Conservation (phyloP, 2,329 filamentous ascomycete genomes). For the Hypoxylon sp. region DNA sequence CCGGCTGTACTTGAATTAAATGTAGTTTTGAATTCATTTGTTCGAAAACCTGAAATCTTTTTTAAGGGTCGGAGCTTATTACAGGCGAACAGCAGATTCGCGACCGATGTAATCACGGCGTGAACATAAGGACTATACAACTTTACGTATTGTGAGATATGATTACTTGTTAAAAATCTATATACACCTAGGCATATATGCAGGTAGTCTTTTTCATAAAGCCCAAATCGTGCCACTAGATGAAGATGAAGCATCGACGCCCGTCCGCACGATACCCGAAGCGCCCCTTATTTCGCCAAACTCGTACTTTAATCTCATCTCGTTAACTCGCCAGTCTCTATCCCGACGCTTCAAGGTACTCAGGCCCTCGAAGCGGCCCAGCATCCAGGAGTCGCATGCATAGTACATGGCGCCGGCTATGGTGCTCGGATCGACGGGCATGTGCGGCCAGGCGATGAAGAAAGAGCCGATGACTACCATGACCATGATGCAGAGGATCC, state of each 20-base stretch:
- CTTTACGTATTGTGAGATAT: too few species aligned
- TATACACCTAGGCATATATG: too few species aligned
- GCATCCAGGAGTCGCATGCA: constrained; percentile 48
- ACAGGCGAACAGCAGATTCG: too few species aligned
- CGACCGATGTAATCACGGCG: too few species aligned
- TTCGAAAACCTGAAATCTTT: too few species aligned
- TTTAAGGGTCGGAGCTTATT: too few species aligned
- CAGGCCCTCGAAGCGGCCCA: constrained; percentile 45
- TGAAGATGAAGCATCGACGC: constrained; percentile 41
- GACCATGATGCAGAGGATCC: constrained; percentile 49
- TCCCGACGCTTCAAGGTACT: constrained; percentile 41
- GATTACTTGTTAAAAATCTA: too few species aligned
- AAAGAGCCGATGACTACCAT: constrained; percentile 47
- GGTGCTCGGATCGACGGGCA: constrained; percentile 49
- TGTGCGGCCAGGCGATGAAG: constrained; percentile 47
- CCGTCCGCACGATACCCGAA: constrained; percentile 40
- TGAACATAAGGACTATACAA: too few species aligned
- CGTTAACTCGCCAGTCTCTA: constrained; percentile 44
- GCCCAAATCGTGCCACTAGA: constrained; percentile 10
- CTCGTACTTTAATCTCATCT: constrained; percentile 45
- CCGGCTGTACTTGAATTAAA: too few species aligned
- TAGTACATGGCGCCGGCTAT: constrained; percentile 50
- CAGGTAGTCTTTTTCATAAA: constrained; percentile 9
- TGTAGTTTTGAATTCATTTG: too few species aligned
- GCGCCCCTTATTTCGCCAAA: constrained; percentile 47